A percentile compares a stretch with the other conserved stretches of the same genome.
These are phyloP conservation scores for Fonsecaea pedrosoi DNA, from an alignment of 2,329 filamentous ascomycete genomes.

Conservation along the genomic window DNA sequence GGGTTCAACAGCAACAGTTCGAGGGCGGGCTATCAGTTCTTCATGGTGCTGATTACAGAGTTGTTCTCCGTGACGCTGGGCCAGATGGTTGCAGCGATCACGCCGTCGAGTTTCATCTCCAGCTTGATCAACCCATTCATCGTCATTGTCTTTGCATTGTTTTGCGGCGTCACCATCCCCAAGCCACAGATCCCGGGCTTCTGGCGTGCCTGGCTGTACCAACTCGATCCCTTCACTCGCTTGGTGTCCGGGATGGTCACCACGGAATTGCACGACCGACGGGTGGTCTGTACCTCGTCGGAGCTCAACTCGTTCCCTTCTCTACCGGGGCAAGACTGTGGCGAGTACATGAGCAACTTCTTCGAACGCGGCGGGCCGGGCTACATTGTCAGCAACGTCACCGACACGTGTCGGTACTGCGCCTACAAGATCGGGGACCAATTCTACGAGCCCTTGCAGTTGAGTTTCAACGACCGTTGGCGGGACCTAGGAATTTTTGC, in stretches of 20 bases:
- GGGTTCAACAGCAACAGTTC: slow-evolving; percentile 69
- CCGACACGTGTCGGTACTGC: slow-evolving; percentile 77
- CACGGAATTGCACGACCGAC: slow-evolving; percentile 72
- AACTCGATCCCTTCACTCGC: slow-evolving; percentile 82
- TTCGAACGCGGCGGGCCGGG: slow-evolving; percentile 72
- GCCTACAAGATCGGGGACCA: slow-evolving; percentile 80
- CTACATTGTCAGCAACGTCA: slow-evolving; percentile 72
- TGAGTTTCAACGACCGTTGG: slow-evolving; percentile 75
- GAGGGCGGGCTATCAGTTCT: slow-evolving; percentile 83
- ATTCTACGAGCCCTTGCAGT: slow-evolving; percentile 73
- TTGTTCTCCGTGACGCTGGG: slow-evolving; percentile 82
- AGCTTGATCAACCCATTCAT: slow-evolving; percentile 82
- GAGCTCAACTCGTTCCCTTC: slow-evolving; percentile 75
- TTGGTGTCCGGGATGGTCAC: slow-evolving; percentile 81
- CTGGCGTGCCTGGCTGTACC: slow-evolving; percentile 81
- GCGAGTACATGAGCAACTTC: slow-evolving; percentile 75
- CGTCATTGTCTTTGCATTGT: slow-evolving; percentile 81
- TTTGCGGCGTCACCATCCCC: slow-evolving; percentile 86
- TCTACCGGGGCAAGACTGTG: slow-evolving; percentile 71
- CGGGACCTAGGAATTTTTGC: slow-evolving; percentile 79
- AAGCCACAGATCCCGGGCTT: slow-evolving; percentile 77
- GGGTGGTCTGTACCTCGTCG: slow-evolving; percentile 64
- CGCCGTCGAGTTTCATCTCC: slow-evolving; percentile 78
- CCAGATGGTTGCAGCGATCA: slow-evolving; percentile 77
- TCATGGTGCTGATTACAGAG: slow-evolving; percentile 83